phyloP scores from a whole-genome alignment of 169 alveolate species.

The Toxoplasma gondii region DNA sequence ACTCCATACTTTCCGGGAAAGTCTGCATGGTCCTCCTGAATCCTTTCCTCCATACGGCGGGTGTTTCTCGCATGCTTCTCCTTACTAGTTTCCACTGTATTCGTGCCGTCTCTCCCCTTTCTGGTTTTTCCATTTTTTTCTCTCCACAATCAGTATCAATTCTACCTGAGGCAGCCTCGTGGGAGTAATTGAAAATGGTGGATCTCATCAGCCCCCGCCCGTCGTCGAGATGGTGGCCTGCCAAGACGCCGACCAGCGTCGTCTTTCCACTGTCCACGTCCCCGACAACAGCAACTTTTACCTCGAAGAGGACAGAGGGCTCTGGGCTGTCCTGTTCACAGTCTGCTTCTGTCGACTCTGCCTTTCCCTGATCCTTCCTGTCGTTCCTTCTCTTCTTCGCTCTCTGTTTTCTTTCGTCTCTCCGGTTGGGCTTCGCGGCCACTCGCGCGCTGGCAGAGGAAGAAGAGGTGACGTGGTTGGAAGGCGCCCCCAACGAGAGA shows the following conservation, averaged over 20 bases:
- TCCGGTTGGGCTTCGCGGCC: neutral
- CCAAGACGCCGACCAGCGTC: constrained; percentile 86
- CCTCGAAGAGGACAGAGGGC: neutral
- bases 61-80: too few relatives aligned
- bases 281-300: constrained; percentile 85
- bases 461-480: neutral
- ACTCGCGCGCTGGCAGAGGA: neutral
- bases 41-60: too few relatives aligned
- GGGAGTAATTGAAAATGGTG: constrained; percentile 85
- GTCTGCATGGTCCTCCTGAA: too few relatives aligned
- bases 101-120: neutral
- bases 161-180: constrained; percentile 85
- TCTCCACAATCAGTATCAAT: neutral
- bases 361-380: neutral
- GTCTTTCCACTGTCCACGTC: constrained; percentile 86
- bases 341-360: neutral
- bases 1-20: too few relatives aligned
- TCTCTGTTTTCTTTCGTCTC: too few relatives aligned
- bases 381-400: neutral
- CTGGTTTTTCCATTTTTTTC: neutral
- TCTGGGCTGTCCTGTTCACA: neutral
- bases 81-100: neutral
- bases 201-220: constrained; percentile 90
- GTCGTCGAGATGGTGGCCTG: constrained; percentile 85
- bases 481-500: neutral